phyloP scores from a whole-genome alignment of 2,329 filamentous ascomycete genomes.

The Xylaria polymorpha region DNA sequence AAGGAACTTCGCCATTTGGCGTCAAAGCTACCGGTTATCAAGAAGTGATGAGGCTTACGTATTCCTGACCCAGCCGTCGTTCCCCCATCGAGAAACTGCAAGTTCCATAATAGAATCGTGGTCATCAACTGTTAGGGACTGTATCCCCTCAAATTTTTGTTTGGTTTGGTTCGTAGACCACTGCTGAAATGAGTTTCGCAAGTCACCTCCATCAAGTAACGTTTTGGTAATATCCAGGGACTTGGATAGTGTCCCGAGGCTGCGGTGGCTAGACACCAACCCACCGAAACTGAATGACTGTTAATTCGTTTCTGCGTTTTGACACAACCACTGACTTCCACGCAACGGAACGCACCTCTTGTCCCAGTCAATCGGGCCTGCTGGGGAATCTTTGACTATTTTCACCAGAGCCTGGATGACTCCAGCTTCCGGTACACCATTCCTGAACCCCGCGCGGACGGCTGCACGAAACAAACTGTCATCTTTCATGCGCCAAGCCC shows the following conservation, averaged over 20 bases:
- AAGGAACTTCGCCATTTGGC: neutral
- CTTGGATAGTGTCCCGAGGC: constrained; percentile 7
- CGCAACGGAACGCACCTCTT: constrained; percentile 22
- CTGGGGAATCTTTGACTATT: constrained; percentile 14
- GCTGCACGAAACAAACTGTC: constrained; percentile 21
- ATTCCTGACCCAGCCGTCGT: constrained; percentile 14
- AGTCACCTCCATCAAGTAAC: constrained; percentile 4
- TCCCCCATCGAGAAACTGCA: constrained; percentile 15
- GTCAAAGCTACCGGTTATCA: neutral
- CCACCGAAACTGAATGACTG: constrained; percentile 17
- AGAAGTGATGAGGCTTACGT: constrained; percentile 16
- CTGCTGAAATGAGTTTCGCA: constrained; percentile 25
- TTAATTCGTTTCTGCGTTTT: constrained; percentile 9
- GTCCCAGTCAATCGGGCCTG: constrained; percentile 24
- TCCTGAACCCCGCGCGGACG: constrained; percentile 12
- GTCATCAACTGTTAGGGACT: constrained; percentile 13
- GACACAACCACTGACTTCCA: neutral
- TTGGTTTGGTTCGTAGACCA: too few relatives aligned
- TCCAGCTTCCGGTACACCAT: neutral
- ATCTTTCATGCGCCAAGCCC: constrained; percentile 21
- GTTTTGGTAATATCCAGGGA: constrained; percentile 16
- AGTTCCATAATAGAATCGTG: constrained; percentile 24
- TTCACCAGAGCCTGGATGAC: constrained; percentile 6
- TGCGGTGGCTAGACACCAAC: constrained; percentile 20
- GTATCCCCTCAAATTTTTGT: too few relatives aligned